Percentiles rank a stretch among this genome's conserved stretches.
These are phyloP conservation scores for Alternaria brassicae DNA, from an alignment of 2,329 filamentous ascomycete genomes.

Conservation along the genomic window DNA sequence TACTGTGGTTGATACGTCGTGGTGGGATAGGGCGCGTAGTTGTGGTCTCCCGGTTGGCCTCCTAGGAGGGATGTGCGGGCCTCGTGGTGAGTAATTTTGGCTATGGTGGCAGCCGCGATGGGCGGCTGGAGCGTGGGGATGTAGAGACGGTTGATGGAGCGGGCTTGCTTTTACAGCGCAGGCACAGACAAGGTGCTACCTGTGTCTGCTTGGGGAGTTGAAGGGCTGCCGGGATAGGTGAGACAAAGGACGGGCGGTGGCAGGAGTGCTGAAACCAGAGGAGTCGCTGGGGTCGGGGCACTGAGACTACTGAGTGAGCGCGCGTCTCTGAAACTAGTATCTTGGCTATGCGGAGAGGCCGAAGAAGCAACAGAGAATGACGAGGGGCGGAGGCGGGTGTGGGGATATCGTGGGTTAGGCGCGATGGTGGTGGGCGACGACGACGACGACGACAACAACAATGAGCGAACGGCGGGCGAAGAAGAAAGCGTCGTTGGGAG, in stretches of 20 bases:
- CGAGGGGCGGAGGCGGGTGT: neutral
- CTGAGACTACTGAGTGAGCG: constrained; percentile 23
- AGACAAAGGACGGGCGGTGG: constrained; percentile 30
- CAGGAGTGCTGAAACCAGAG: constrained; percentile 28
- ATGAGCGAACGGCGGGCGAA: constrained; percentile 11
- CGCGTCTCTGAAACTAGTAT: constrained; percentile 34
- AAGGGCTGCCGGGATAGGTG: constrained; percentile 37
- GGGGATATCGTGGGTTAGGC: neutral
- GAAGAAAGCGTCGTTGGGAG: neutral
- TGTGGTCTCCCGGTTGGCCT: constrained; percentile 61
- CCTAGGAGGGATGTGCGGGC: constrained; percentile 66
- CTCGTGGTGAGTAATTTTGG: constrained; percentile 64
- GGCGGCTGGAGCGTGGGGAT: constrained; percentile 43
- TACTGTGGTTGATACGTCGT: constrained; percentile 50
- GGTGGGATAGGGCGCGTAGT: constrained; percentile 55
- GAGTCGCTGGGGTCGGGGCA: constrained; percentile 16
- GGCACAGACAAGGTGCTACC: constrained; percentile 21
- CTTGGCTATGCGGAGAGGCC: constrained; percentile 37
- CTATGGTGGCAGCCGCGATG: constrained; percentile 44
- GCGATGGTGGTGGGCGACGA: neutral
- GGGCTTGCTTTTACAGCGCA: constrained; percentile 16
- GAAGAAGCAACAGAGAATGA: constrained; percentile 11
- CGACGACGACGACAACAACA: no score
- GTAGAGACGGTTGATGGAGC: constrained; percentile 20
- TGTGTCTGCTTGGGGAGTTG: constrained; percentile 23